Conservation (phyloP, 2,329 filamentous ascomycete species). For the Triangularia verruculosa region DNA sequence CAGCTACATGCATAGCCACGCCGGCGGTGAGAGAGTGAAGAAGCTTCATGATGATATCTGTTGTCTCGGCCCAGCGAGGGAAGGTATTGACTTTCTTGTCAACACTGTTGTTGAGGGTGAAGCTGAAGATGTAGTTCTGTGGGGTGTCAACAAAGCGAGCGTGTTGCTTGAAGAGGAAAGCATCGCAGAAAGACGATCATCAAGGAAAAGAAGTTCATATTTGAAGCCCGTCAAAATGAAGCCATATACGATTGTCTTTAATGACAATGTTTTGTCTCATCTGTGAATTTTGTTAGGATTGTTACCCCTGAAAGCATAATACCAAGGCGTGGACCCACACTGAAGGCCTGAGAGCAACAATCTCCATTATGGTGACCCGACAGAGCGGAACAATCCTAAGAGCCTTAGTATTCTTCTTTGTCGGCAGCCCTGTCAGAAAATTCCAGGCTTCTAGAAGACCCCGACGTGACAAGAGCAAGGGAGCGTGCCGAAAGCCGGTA, state of each 20-base stretch:
- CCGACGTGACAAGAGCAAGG: not conserved
- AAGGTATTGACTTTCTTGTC: not conserved
- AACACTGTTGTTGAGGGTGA: not conserved
- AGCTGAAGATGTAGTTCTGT: not conserved
- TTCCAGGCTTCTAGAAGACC: not conserved
- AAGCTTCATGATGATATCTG: not conserved
- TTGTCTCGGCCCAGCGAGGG: not conserved
- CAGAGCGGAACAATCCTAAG: constrained; percentile 2
- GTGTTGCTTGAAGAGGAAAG: not conserved
- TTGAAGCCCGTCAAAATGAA: not conserved
- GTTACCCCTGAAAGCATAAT: constrained; percentile 7
- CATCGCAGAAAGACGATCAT: not conserved
- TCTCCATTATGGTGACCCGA: not conserved
- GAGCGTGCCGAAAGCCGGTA: not conserved
- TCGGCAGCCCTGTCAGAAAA: not conserved
- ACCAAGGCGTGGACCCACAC: not conserved
- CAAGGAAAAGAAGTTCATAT: not conserved
- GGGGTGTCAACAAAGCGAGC: not conserved
- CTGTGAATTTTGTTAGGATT: not conserved
- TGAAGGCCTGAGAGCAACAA: not conserved
- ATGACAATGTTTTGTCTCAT: not conserved
- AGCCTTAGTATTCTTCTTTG: not conserved
- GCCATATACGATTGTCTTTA: not conserved
- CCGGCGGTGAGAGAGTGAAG: not conserved
- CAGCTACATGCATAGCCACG: not conserved